These are phyloP conservation scores for Pythium volutum DNA, from an alignment of 352 stramenopile genomes.

Conservation along the genomic window DNA sequence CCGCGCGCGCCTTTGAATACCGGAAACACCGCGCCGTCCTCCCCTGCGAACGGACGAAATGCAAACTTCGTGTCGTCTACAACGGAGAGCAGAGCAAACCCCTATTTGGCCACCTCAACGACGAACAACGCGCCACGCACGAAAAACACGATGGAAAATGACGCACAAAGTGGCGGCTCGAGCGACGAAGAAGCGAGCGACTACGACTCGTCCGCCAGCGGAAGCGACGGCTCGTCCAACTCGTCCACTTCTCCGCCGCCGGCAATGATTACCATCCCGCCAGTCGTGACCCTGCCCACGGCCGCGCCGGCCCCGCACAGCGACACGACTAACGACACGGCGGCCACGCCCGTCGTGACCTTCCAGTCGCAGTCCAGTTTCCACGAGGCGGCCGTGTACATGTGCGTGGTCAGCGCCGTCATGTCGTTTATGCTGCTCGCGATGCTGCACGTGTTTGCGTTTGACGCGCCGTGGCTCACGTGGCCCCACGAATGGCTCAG, in stretches of 20 bases:
- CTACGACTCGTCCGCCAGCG: slow-evolving; percentile 7
- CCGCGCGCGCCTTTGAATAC: background rate
- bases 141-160: background rate
- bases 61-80: no score
- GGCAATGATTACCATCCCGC: background rate
- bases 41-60: background rate
- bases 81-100: no score
- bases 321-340: background rate
- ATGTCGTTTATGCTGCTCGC: slow-evolving; percentile 54
- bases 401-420: slow-evolving; percentile 25
- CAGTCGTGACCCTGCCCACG: background rate
- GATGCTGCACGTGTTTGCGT: slow-evolving; percentile 60
- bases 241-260: slow-evolving; percentile 6
- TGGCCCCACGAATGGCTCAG: slow-evolving; percentile 23
- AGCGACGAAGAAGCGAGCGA: background rate
- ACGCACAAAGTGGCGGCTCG: background rate
- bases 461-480: slow-evolving; percentile 34
- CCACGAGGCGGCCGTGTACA: slow-evolving; percentile 10
- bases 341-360: background rate
- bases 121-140: background rate
- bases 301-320: background rate
- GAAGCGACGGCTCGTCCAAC: slow-evolving; percentile 4
- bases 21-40: background rate
- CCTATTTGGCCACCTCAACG: background rate
- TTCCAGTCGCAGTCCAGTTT: background rate